Percentiles rank a stretch among this genome's conserved stretches.
Conservation (phyloP, 2,329 filamentous ascomycete genomes). For the Aspergillus sp. region DNA sequence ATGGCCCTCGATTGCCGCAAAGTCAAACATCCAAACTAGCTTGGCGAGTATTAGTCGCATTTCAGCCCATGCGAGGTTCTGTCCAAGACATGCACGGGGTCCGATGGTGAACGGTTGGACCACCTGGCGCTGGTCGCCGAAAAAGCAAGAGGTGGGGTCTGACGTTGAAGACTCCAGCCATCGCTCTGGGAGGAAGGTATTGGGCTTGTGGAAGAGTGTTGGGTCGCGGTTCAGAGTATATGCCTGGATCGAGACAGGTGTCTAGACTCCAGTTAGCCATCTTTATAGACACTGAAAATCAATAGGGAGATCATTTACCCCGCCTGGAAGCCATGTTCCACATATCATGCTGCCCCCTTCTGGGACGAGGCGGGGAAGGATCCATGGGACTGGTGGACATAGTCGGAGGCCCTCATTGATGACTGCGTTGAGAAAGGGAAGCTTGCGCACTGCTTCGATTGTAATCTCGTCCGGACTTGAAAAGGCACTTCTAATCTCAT, state of each 20-base stretch:
- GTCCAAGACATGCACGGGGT: conserved; percentile 71
- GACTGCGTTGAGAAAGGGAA: conserved; percentile 25
- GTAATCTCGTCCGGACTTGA: conserved; percentile 2
- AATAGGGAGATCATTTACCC: neutral
- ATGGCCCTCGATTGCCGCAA: neutral
- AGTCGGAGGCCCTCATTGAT: conserved; percentile 28
- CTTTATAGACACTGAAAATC: too few species aligned
- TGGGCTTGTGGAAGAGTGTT: neutral
- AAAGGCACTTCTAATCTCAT: neutral
- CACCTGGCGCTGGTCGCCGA: neutral
- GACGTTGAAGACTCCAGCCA: neutral
- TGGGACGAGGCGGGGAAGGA: conserved; percentile 2
- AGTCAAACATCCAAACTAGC: neutral
- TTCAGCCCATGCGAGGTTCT: conserved; percentile 65
- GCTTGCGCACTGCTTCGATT: conserved; percentile 6
- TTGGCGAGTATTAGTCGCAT: conserved; percentile 4
- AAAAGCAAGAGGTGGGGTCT: neutral
- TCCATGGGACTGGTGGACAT: conserved; percentile 24
- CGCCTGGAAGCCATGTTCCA: conserved; percentile 4
- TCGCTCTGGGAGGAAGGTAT: conserved; percentile 2
- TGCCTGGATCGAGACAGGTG: neutral
- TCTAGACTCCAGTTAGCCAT: neutral
- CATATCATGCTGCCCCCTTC: neutral
- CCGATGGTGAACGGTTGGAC: conserved; percentile 65
- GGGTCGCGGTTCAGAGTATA: conserved; percentile 5